phyloP scores from a whole-genome alignment of 345 rosid genomes.

The Eucalyptus pauciflora region DNA sequence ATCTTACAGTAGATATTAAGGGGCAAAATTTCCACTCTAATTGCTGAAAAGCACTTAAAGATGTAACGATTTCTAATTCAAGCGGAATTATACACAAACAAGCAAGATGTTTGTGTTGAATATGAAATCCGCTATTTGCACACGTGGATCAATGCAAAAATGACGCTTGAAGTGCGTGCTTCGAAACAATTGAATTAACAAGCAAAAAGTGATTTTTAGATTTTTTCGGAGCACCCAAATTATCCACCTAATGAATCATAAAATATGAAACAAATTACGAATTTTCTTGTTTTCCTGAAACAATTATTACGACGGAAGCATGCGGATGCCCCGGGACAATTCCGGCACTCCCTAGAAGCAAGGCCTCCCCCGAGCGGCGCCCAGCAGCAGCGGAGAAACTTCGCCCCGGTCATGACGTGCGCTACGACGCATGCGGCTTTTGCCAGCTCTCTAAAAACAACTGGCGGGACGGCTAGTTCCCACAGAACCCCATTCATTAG shows the following conservation, averaged over 20 bases:
- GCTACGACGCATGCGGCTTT: rapidly evolving
- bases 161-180: background rate
- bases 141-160: background rate
- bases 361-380: rapidly evolving
- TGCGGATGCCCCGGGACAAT: background rate
- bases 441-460: background rate
- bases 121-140: background rate
- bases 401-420: background rate
- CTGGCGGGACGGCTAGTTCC: background rate
- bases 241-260: too few species aligned
- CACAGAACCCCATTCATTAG: too few species aligned
- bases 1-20: rapidly evolving
- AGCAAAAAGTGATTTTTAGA: background rate
- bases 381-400: background rate
- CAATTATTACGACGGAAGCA: background rate
- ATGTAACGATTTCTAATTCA: background rate
- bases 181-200: background rate
- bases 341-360: background rate
- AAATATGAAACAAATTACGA: too few species aligned
- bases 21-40: rapidly evolving
- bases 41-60: background rate
- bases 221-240: background rate
- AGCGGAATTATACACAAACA: background rate
- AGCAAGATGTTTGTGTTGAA: background rate
- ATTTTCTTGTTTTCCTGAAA: background rate